Base-by-base conservation (phyloP, 2,329 filamentous ascomycete genomes). In the Fulvia fulva region DNA sequence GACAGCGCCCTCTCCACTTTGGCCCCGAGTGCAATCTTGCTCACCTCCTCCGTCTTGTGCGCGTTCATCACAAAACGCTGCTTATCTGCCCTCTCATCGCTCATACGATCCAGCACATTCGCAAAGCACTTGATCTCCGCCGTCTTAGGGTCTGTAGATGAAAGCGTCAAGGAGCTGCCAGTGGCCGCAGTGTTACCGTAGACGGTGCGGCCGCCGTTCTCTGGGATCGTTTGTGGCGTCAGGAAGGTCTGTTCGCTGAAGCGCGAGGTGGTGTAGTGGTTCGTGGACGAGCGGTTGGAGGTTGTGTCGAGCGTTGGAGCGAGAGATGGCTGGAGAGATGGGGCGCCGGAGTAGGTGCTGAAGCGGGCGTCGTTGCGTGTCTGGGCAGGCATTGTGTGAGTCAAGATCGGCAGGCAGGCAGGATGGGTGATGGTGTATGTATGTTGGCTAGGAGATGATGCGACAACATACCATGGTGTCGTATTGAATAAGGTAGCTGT, bases 1-100 rank as follows among this genome's bases (percentile, higher is more conserved):
- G 88, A 88, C 56, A 97, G 84, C 22, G 92, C 91, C 60, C 92
- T 86, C 73, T 96, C 91, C 43, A 96, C 84, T 78, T 96, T 96
- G 60, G 91, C 91, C 50, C 91, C 89, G 53, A 96, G 83, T 37
- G 91, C 91, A 58, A 96, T 83, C 78, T 95, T 95, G 78, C 86
- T 87, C 75, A 96, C 80, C 72, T 88, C 87, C 69, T 90, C 89
- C 21, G 82, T 85, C 81, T 96, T 95, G 75, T 93, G 86, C 63
- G 88, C 84, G 72, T 81, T 88, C 63, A 92, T 84, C 57, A 85
- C 81, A 70, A 92, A 92, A 67, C 92, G 88, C 78, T 97, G 92
- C 68, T 88, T 84, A 67, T 85, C 79, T 26, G 96, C 85, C 51
- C 88, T 89, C 76, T 90, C 91, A 80, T 96, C 94, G 75, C 95